Base-by-base conservation (phyloP, 805 yeast genomes). In the Kuraishia piskuri region DNA sequence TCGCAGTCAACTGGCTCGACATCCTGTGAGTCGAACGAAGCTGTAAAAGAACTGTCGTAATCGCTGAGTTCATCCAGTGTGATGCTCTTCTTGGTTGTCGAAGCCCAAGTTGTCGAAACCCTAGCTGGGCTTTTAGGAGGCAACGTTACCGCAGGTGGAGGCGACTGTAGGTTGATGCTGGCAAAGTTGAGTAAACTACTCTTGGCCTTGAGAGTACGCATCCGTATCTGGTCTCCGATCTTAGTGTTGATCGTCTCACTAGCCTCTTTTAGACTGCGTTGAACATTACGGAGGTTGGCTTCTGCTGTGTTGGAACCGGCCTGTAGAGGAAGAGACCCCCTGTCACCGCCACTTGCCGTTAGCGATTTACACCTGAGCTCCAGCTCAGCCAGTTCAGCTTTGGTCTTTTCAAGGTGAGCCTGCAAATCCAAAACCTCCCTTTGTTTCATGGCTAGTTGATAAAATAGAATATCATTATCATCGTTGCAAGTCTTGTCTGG, bases 371-470 rank as follows among this genome's bases (percentile, higher is more conserved):
- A 72, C 50, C 58, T 57, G 2, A 48, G 40, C 52, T 76, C 77
- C 36, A 77, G 54, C 3, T 58, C 58, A 17, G 59, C 60, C 22
- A 78, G 55, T 26, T 77, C 79, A 3, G 58, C 59, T 56, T 74
- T 74, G 2, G 76, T 63, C 40, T 63, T 64, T 17, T 67, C 61
- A n/a, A 82, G 63, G 57, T 72, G 70, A n/a, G 70, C 65, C 59
- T 75, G 77, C 54, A 79, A 61, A 50, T 80, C 84, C 19, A 72
- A 56, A 8, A 82, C 73, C 53, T 74, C 74, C 55, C 83, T 71
- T 59, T 82, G 84, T 60, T 83, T 82, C 1, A 74, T 59, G 0
- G 86, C 82, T 51, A 77, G 57, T 47, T 65, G 63, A 52, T 64
- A 72, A 40, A 77, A 59, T 19, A 77, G 17, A 8, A 56, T 53